These are phyloP conservation scores for Entomortierella lignicola DNA, from an alignment of 192 early-diverging fungal genomes.

Conservation along the genomic window DNA sequence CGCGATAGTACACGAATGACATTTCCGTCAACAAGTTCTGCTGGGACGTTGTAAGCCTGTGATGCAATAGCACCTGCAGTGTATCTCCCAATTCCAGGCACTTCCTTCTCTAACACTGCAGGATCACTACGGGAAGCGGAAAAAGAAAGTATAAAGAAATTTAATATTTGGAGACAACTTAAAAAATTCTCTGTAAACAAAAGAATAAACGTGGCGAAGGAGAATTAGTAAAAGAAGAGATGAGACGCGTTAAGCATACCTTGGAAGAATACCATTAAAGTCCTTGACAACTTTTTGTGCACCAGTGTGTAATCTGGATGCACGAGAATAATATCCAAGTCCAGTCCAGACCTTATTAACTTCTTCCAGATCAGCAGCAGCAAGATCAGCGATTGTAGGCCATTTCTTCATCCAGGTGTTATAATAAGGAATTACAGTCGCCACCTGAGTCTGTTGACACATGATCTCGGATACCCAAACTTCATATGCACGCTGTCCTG, in stretches of 20 bases:
- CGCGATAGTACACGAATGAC: constrained; percentile 78
- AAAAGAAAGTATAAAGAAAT: no score
- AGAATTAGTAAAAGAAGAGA: no score
- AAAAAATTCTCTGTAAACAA: no score
- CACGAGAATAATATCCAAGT: constrained; percentile 84
- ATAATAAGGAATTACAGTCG: constrained; percentile 77
- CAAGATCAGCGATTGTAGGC: constrained; percentile 77
- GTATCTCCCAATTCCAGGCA: constrained; percentile 78
- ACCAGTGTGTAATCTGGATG: constrained; percentile 72
- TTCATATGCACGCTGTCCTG: constrained; percentile 70
- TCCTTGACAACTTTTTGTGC: constrained; percentile 68
- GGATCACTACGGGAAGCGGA: constrained; percentile 37
- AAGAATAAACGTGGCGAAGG: no score
- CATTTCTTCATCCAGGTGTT: constrained; percentile 75
- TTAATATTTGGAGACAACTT: no score
- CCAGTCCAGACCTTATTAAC: constrained; percentile 79
- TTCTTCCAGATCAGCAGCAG: constrained; percentile 69
- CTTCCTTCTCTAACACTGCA: constrained; percentile 62
- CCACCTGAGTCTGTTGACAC: constrained; percentile 86
- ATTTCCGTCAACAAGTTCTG: constrained; percentile 81
- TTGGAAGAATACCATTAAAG: constrained; percentile 68
- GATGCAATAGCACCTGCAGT: constrained; percentile 80
- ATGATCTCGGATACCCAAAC: constrained; percentile 90
- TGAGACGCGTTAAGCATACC: constrained; percentile 21
- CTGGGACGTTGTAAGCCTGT: constrained; percentile 73